phyloP scores from a whole-genome alignment of 805 yeast genomes.

The Lipomyces chichibuensis region DNA sequence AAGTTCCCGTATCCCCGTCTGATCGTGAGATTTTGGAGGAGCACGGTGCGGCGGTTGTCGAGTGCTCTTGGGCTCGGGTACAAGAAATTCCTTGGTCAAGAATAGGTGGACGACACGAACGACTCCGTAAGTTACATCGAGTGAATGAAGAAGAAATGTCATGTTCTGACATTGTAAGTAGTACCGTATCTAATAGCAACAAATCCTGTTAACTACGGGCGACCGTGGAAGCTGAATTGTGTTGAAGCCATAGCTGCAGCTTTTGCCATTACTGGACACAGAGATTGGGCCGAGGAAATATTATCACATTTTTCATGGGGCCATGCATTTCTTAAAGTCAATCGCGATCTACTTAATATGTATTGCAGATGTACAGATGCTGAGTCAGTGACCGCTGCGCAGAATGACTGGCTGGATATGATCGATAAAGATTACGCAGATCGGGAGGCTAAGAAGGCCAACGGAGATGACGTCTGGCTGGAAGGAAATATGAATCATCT shows the following conservation, averaged over 20 bases:
- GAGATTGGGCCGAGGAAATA: constrained; percentile 82
- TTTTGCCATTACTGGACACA: constrained; percentile 88
- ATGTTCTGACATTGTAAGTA: neutral
- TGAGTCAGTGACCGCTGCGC: constrained; percentile 70
- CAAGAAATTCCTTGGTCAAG: constrained; percentile 93
- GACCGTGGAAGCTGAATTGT: constrained; percentile 94
- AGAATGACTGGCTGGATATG: constrained; percentile 70
- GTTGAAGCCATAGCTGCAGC: constrained; percentile 98
- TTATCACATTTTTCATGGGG: constrained; percentile 92
- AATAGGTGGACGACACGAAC: constrained; percentile 87
- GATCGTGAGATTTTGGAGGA: constrained; percentile 76
- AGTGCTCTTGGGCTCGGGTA: constrained; percentile 97
- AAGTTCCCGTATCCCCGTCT: constrained; percentile 83
- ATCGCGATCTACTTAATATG: constrained; percentile 71
- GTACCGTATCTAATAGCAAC: constrained; percentile 94
- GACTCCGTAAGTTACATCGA: constrained; percentile 49
- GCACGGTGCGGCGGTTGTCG: constrained; percentile 95
- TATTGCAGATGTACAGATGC: constrained; percentile 83
- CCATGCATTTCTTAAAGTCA: constrained; percentile 77
- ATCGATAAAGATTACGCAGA: constrained; percentile 68
- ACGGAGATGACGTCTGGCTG: constrained; percentile 69
- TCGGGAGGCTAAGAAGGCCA: constrained; percentile 54
- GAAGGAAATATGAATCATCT: constrained; percentile 74
- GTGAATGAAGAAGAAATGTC: neutral
- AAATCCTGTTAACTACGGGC: constrained; percentile 94